These are phyloP conservation scores for Cryptococcus neoformans DNA, from an alignment of 1,284 basidiomycete genomes.

Conservation along the genomic window DNA sequence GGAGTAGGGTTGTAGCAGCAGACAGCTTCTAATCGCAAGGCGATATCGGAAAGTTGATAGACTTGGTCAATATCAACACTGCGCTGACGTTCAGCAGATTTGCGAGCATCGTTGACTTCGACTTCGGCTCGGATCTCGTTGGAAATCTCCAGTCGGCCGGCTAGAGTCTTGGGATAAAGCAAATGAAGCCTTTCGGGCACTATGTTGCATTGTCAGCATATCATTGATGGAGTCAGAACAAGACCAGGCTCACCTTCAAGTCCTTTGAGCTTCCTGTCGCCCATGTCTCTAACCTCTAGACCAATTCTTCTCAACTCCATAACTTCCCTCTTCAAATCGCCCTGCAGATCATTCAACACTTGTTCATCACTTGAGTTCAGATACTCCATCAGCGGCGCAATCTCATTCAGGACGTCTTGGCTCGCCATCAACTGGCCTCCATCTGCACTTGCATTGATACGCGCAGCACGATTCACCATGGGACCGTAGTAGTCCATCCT, in stretches of 20 bases:
- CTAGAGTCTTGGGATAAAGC: constrained; percentile 75
- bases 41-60: constrained; percentile 69
- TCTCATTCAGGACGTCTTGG: constrained; percentile 81
- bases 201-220: constrained; percentile 13
- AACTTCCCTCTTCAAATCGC: constrained; percentile 46
- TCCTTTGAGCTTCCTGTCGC: constrained; percentile 91
- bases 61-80: constrained; percentile 73
- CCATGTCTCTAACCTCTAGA: constrained; percentile 67
- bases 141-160: constrained; percentile 65
- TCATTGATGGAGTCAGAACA: neutral
- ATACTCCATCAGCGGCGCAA: constrained; percentile 54
- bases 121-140: constrained; percentile 53
- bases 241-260: constrained; percentile 58
- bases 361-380: constrained; percentile 54
- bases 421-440: constrained; percentile 96
- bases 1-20: constrained; percentile 57
- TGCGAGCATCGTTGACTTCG: constrained; percentile 50
- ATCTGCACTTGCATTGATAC: constrained; percentile 77
- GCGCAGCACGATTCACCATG: constrained; percentile 87
- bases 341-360: constrained; percentile 37
- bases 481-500: constrained; percentile 98
- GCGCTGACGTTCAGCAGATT: constrained; percentile 58
- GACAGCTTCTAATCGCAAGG: constrained; percentile 79
- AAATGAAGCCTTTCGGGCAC: constrained; percentile 80
- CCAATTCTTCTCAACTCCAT: constrained; percentile 62